Percentiles rank a stretch among this genome's conserved stretches.
phyloP scores from a whole-genome alignment of 2,329 filamentous ascomycete genomes.

The Dactylellina cionopaga region DNA sequence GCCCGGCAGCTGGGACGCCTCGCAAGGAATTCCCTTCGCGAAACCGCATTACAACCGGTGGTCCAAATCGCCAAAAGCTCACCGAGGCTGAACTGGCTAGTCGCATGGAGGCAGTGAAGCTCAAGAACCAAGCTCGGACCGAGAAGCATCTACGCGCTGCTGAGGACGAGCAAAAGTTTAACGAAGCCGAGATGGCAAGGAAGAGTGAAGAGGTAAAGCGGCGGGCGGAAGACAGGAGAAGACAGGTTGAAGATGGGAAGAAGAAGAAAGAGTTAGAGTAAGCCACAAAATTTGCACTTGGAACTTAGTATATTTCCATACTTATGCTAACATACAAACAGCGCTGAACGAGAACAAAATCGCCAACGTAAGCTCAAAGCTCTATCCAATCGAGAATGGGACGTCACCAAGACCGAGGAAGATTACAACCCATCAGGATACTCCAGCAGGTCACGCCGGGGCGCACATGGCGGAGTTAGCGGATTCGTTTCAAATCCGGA shows the following conservation, averaged over 20 bases:
- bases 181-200: slow-evolving; percentile 69
- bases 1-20: slow-evolving; percentile 25
- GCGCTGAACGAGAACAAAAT: slow-evolving; percentile 70
- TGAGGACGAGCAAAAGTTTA: slow-evolving; percentile 67
- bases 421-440: slow-evolving; percentile 56
- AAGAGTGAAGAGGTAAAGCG: slow-evolving; percentile 70
- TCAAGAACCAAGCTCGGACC: slow-evolving; percentile 56
- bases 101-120: slow-evolving; percentile 65
- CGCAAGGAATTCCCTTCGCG: slow-evolving; percentile 40
- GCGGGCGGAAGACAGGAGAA: slow-evolving; percentile 68
- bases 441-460: slow-evolving; percentile 53
- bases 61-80: slow-evolving; percentile 58
- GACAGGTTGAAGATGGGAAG: slow-evolving; percentile 66
- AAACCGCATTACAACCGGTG: slow-evolving; percentile 35
- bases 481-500: slow-evolving; percentile 38
- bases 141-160: slow-evolving; percentile 57
- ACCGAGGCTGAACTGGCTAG: slow-evolving; percentile 69
- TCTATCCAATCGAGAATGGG: slow-evolving; percentile 68
- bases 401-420: slow-evolving; percentile 67
- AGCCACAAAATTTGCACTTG: slow-evolving; percentile 53
- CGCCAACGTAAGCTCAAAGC: slow-evolving; percentile 71
- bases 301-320: not conserved
- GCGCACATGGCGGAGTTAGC: slow-evolving; percentile 54
- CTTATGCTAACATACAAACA: slow-evolving; percentile 9
- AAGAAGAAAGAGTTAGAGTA: slow-evolving; percentile 67